Evolutionary conservation across 2,329 filamentous ascomycete species (phyloP).

Genomic region (Zarea fungicola): DNA sequence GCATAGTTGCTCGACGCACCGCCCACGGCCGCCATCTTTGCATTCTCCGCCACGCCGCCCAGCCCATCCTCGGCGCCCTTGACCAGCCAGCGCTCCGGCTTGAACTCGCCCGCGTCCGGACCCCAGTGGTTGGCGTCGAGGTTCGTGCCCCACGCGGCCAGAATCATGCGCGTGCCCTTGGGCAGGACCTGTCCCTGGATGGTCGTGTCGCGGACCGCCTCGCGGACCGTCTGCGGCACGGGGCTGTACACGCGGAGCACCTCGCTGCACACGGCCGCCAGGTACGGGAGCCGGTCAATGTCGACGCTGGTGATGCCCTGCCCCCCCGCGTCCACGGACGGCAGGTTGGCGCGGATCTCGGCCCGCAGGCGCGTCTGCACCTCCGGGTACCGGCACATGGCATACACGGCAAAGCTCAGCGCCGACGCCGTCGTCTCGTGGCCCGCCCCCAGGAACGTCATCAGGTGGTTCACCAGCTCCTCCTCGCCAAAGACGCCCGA

Average conservation of each 20-base stretch:
- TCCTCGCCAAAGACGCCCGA: slow-evolving; percentile 67
- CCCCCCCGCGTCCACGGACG: slow-evolving; percentile 34
- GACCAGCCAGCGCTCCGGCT: slow-evolving; percentile 61
- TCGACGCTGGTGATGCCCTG: slow-evolving; percentile 31
- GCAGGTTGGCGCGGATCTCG: slow-evolving; percentile 60
- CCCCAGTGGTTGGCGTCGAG: slow-evolving; percentile 62
- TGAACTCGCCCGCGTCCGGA: slow-evolving; percentile 57
- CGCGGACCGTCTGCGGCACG: slow-evolving; percentile 59
- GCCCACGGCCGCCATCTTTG: slow-evolving; percentile 55
- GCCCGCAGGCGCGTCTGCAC: slow-evolving; percentile 62
- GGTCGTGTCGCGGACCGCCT: slow-evolving; percentile 49
- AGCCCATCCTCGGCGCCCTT: slow-evolving; percentile 31
- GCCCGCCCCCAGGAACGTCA: slow-evolving; percentile 71
- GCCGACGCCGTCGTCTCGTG: slow-evolving; percentile 52
- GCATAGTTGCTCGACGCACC: slow-evolving; percentile 65
- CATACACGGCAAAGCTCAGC: slow-evolving; percentile 58
- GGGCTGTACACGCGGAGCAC: slow-evolving; percentile 65
- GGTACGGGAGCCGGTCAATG: slow-evolving; percentile 66
- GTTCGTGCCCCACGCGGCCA: slow-evolving; percentile 58
- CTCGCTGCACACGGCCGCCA: slow-evolving; percentile 66
- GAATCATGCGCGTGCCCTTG: slow-evolving; percentile 56
- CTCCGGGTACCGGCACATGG: slow-evolving; percentile 58
- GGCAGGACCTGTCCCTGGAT: slow-evolving; percentile 57
- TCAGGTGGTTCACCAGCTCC: slow-evolving; percentile 60
- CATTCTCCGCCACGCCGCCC: slow-evolving; percentile 28